Percentiles rank a stretch among this genome's conserved stretches.
Evolutionary conservation across 257 asterid genomes (phyloP).

Genomic region (Nicotiana noctiflora): DNA sequence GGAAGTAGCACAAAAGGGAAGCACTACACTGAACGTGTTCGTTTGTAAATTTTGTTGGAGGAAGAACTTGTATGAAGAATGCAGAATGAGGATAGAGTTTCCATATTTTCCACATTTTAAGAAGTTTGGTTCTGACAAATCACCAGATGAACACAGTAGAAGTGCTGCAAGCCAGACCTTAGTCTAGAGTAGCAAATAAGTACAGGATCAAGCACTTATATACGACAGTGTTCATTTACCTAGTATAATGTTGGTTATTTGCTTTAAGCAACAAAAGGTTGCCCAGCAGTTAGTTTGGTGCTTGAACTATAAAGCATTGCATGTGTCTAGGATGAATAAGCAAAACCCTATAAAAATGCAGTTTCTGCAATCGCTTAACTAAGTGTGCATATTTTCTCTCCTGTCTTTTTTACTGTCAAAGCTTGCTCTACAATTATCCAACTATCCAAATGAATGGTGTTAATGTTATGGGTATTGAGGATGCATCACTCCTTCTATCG

Average conservation of each 20-base stretch:
- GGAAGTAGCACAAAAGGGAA: background rate
- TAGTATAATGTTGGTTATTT: background rate
- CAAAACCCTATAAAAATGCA: background rate
- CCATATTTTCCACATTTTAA: background rate
- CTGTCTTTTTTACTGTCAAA: background rate
- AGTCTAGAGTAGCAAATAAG: background rate
- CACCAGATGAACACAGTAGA: background rate
- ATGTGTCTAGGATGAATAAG: background rate
- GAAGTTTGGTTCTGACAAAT: background rate
- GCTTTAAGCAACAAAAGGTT: background rate
- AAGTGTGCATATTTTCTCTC: background rate
- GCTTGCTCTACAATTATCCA: background rate
- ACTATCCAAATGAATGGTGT: background rate
- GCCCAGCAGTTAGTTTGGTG: background rate
- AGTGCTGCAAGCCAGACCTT: background rate
- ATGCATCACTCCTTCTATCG: background rate
- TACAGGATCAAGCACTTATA: background rate
- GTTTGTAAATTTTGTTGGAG: background rate
- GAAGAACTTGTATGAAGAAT: background rate
- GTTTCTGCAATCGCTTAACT: background rate
- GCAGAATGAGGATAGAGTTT: background rate
- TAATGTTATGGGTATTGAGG: background rate
- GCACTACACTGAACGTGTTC: background rate
- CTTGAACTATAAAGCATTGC: background rate
- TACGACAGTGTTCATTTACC: background rate